A percentile compares a stretch with the other conserved stretches of the same genome.
phyloP scores from a whole-genome alignment of 2,329 filamentous ascomycete genomes.

The Hymenoscyphus occultus region DNA sequence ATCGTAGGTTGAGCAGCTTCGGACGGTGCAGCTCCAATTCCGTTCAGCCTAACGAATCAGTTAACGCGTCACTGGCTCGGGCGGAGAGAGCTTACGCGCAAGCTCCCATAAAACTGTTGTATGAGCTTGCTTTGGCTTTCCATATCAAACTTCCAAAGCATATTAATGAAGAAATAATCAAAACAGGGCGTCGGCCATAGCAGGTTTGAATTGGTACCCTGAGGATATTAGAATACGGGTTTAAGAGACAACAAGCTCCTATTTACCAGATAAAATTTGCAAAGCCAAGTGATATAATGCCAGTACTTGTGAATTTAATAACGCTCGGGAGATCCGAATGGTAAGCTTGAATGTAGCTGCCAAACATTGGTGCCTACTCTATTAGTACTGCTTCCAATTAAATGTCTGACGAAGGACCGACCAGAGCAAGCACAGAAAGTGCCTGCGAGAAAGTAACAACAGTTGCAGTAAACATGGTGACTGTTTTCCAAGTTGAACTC shows the following conservation, averaged over 20 bases:
- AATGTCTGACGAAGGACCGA: too few species aligned
- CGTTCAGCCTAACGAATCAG: constrained; percentile 61
- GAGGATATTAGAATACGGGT: too few species aligned
- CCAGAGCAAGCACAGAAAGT: constrained; percentile 36
- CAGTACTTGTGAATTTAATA: constrained; percentile 45
- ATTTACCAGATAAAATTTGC: constrained; percentile 45
- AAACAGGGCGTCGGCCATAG: constrained; percentile 47
- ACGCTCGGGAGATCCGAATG: constrained; percentile 43
- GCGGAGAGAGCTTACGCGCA: constrained; percentile 38
- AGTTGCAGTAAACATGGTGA: constrained; percentile 35
- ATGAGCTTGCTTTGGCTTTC: constrained; percentile 54
- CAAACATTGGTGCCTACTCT: constrained; percentile 48
- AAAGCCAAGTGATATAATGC: constrained; percentile 47
- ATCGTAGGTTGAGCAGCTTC: constrained; percentile 61
- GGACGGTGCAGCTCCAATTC: constrained; percentile 56
- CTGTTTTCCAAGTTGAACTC: constrained; percentile 45
- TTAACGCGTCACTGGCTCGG: constrained; percentile 57
- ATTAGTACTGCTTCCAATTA: too few species aligned
- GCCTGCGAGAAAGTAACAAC: constrained; percentile 44
- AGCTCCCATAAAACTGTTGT: constrained; percentile 62
- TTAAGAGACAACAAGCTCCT: too few species aligned
- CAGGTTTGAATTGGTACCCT: constrained; percentile 49
- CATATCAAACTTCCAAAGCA: constrained; percentile 44
- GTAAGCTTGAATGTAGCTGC: constrained; percentile 5
- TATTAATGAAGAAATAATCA: constrained; percentile 44